Conservation (phyloP, 192 early-diverging fungal species). For the Backusella luteola region DNA sequence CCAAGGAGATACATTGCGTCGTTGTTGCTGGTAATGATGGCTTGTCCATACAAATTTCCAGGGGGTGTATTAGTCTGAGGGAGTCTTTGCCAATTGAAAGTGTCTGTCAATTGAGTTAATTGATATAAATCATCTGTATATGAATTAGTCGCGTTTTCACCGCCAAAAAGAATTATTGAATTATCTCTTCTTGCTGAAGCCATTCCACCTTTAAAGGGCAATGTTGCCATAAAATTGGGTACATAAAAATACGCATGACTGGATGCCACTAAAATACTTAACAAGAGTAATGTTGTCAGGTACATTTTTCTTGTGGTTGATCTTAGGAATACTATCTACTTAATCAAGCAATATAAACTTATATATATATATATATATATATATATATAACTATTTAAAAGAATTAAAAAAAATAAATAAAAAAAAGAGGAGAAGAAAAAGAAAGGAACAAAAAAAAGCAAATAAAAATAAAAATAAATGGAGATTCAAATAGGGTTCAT, state of each 20-base stretch:
- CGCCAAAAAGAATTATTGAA: constrained; percentile 13
- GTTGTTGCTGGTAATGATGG: background rate
- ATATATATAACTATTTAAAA: background rate
- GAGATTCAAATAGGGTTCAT: constrained; percentile 6
- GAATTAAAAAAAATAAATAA: background rate
- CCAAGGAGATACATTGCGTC: constrained; percentile 10
- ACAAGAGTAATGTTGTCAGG: background rate
- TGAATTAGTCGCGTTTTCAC: constrained; percentile 2
- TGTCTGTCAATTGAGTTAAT: constrained; percentile 5
- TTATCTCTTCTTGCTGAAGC: constrained; percentile 9
- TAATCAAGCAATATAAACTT: background rate
- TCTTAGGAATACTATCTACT: background rate
- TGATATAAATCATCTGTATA: constrained; percentile 7
- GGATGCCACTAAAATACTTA: background rate
- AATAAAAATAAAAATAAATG: background rate
- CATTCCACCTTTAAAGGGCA: constrained; percentile 16
- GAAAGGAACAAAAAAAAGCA: background rate
- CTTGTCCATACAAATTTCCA: constrained; percentile 15
- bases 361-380: background rate
- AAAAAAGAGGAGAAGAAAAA: background rate
- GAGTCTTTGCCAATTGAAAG: constrained; percentile 14
- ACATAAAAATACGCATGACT: constrained; percentile 14
- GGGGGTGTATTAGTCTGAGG: constrained; percentile 11
- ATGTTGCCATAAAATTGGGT: constrained; percentile 6
- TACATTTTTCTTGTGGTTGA: background rate